These are phyloP conservation scores for Erodium chrysanthum DNA, from an alignment of 441 rosid species.

Conservation along the genomic window DNA sequence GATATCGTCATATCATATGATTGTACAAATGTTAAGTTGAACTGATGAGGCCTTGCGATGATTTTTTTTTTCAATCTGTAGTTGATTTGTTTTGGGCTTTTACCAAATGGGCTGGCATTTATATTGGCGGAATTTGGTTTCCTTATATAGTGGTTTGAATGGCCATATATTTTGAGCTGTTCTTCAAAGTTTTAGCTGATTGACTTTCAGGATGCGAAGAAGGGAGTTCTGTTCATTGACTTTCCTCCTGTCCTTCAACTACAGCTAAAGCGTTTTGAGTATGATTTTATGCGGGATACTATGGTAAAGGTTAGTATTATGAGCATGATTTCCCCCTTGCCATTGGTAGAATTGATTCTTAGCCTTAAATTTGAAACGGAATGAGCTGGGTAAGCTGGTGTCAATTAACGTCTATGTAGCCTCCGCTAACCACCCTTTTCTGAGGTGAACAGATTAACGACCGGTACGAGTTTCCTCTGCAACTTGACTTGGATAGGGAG, in stretches of 20 bases:
- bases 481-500: slow-evolving; percentile 47
- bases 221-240: slow-evolving; percentile 83
- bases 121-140: background rate
- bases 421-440: background rate
- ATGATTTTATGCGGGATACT: slow-evolving; percentile 77
- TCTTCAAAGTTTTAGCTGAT: background rate
- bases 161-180: background rate
- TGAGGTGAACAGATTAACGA: slow-evolving; percentile 36
- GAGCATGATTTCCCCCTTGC: background rate
- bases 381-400: background rate
- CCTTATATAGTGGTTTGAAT: background rate
- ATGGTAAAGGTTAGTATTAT: slow-evolving; percentile 75
- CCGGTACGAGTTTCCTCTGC: slow-evolving; percentile 47
- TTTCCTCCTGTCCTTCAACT: slow-evolving; percentile 97
- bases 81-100: background rate
- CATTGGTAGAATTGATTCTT: background rate
- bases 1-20: slow-evolving; percentile 6
- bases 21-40: background rate
- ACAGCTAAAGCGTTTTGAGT: slow-evolving; percentile 87
- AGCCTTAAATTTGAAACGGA: background rate
- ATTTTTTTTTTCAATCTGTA: background rate
- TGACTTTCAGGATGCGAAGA: slow-evolving; percentile 72
- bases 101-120: background rate
- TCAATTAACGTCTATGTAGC: background rate
- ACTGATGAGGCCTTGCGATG: background rate